Base-by-base conservation (phyloP, 805 yeast genomes). In the Komagataella ulmi region DNA sequence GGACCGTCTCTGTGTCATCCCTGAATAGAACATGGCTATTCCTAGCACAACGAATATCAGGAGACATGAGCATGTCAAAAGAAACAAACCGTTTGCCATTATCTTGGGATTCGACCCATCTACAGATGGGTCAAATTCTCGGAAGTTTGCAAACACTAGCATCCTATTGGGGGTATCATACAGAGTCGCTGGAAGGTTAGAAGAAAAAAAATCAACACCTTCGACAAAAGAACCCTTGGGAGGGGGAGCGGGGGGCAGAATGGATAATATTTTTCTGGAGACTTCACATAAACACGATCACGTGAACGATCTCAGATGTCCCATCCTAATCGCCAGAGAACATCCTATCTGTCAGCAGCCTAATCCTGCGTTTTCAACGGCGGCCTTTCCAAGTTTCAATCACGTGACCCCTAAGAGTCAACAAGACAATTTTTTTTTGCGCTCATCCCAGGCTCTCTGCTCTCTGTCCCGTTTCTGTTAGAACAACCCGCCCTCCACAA, bases 41-140 rank as follows among this genome's bases (percentile, higher is more conserved):
- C 96, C 96, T 5, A 96, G 93, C 5, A 88, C 76, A 91, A 88
- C 84, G 56, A 88, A 70, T 71, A 88, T 74, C 51, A 88, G 86
- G 58, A 85, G 59, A 7, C 81, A 73, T 1, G 79, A 66, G 49
- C 80, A 77, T 7, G 79, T 58, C 24, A 81, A 65, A 55, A 79
- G 74, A 58, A 79, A 74, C 7, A 51, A 21, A 7, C 50, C 46
- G 46, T 48, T 40, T 23, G 17, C 17, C 40, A 30, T 30, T 3
- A 30, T 30, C 40, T 30, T 10, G 40, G 40, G 40, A 14, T 30
- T 30, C 14, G 40, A 30, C 12, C 40, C 40, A n/a, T 30, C 40
- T 5, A 30, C 40, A 5, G 14, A 10, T 4, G 40, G 40, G 40
- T 30, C 40, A 10, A 10, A 30, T 30, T 30, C 40, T 30, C 40